These are phyloP conservation scores for Hysterangium stoloniferum DNA, from an alignment of 768 basidiomycete species.

Conservation along the genomic window DNA sequence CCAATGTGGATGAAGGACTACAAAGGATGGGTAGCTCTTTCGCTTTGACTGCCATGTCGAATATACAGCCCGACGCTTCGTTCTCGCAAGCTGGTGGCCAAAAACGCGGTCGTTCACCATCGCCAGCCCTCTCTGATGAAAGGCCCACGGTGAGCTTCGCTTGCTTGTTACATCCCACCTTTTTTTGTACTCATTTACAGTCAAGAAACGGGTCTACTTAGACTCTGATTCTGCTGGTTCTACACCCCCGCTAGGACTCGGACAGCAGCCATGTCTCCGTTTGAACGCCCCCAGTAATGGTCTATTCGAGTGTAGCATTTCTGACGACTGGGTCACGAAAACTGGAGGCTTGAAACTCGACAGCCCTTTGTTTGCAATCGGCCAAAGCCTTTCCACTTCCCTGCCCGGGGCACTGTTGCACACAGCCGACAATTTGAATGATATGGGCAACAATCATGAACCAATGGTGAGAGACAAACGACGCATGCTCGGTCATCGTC, in stretches of 20 bases:
- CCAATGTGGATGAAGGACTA: no score
- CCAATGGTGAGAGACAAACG: conserved; percentile 34
- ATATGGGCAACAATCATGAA: conserved; percentile 27
- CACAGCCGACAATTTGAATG: conserved; percentile 13
- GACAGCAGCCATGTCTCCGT: not conserved
- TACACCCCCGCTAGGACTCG: not conserved
- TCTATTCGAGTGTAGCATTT: conserved; percentile 28
- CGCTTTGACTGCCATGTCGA: no score
- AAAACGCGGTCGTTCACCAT: not conserved
- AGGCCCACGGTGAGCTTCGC: not conserved
- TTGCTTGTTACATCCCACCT: not conserved
- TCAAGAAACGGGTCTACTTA: not conserved
- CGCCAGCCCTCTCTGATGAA: not conserved
- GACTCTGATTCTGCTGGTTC: conserved; percentile 2
- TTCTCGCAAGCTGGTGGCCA: no score
- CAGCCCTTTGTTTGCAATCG: conserved; percentile 28
- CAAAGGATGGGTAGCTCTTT: no score
- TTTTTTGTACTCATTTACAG: not conserved
- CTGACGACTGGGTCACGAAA: conserved; percentile 73
- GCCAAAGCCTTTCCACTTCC: conserved; percentile 12
- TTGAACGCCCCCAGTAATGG: not conserved
- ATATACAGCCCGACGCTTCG: no score
- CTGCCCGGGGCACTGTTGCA: not conserved
- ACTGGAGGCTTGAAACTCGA: conserved; percentile 61
- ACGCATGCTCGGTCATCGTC: not conserved